Base-by-base conservation (phyloP, 2,329 filamentous ascomycete genomes). In the Ascochyta koolunga region DNA sequence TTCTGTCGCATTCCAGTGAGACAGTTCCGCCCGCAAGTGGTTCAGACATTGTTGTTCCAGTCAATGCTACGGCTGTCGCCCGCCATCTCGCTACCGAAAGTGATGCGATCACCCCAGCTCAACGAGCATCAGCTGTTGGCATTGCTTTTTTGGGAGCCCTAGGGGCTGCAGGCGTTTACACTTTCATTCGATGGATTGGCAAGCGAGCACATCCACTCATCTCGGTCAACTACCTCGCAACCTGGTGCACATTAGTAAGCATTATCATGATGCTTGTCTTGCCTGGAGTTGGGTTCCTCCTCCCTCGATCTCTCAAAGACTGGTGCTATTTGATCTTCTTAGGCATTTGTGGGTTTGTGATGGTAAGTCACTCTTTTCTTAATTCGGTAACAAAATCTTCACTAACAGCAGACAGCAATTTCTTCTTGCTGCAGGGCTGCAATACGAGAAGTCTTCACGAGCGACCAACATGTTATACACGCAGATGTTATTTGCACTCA, bases 151-250 rank as follows among this genome's bases (percentile, higher is more conserved):
- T 96, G 0, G 91, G 92, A 1, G 91, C 96, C 0, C 62, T 91
- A 0, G 93, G 93, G 8, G 84, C 87, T 7, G 86, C 90, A 0
- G 83, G 83, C 2, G 90, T 91, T 7, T 92, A 87, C 67, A 91
- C 87, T 0, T 85, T 85, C 0, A 89, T 96, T 59, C 83, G 91
- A 15, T 86, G 88, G 74, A 93, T 96, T 56, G 92, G 93, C 13
- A 85, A 85, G 63, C 83, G 90, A 24, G 89, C 89, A 0, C 91
- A 96, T 69, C 85, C 92, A 0, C 79, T 96, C n/a, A 86, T 96
- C 52, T 89, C 85, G 2, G 90, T 96, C 50, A 96, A 91, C 66
- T 96, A 93, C 74, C 96, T 96, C 67, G 86, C 86, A 3, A 78
- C 80, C 0, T 88, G 85, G 77, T 90, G 88, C 64, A 88, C 85